Base-by-base conservation (phyloP, 768 basidiomycete genomes). In the Mycena haematopus region DNA sequence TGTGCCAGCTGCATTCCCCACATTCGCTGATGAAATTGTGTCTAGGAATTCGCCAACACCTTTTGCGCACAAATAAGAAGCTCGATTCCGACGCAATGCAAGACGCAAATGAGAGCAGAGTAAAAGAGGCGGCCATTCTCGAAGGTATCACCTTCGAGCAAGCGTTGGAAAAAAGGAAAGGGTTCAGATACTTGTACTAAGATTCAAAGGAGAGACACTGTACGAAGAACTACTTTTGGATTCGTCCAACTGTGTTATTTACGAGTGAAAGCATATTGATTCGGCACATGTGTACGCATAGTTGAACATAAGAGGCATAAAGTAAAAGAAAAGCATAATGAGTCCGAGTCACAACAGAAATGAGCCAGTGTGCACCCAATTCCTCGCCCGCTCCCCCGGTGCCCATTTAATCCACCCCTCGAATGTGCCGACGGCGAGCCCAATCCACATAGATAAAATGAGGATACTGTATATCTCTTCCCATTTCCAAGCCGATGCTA, bases 71-170 rank as follows among this genome's bases (percentile, higher is more conserved):
- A 35, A 89, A 89, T 70, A 78, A 75, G 65, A 72, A 75, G 22
- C 77, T 88, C 46, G 85, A 84, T 52, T 75, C 57, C 19, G 80
- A 81, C 52, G 85, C 78, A 11, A 71, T 83, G 69, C 67, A 79
- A 51, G 80, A 74, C n/a, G 81, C 84, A 3, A 75, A 81, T 60
- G 75, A 79, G 45, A 73, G 76, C 33, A 80, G 86, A 45, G 80
- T 87, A 45, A 82, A 83, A 65, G 84, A 85, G 56, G 86, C 85
- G 2, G 87, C 86, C 2, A 76, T 76, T 63, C 70, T 88, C 52
- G 86, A 88, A 66, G 85, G 85, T 1, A 79, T 89, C 25, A 81
- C 82, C 6, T 81, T 86, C 63, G 84, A 86, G 44, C 82, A 87
- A 63, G 88, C 86, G 3, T 71, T 87, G 69, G 79, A 80, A 64